Evolutionary conservation across 306 rosid species (phyloP), one percentile per base, ranked within the genome.

Genomic region (Cucumis cinereus): DNA sequence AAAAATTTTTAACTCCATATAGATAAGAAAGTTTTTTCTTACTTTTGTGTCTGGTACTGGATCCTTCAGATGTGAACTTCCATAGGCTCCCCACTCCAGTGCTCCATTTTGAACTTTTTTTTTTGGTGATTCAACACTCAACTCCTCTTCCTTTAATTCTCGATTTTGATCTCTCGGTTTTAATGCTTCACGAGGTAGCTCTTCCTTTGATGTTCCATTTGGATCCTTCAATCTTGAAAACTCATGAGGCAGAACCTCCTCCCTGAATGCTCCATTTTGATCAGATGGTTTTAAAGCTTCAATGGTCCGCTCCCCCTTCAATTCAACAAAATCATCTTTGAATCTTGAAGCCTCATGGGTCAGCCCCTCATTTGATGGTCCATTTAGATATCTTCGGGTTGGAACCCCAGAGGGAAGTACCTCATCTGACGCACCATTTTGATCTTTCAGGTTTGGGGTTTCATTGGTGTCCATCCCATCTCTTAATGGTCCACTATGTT

Each of bases 21-120:
- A 75, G 38, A 56, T 22, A 38, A 53, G 70, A 45, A 76, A 35
- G 77, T 78, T 72, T 83, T 73, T 74, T 61, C 90, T 83, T 78
- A 94, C 96, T 93, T 16, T 83, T 62, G 17, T 20, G 16, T 7
- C 28, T 26, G 19, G 26, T 45, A 8, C n/a, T 75, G 50, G 73
- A 76, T 76, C 20, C 33, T 74, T 24, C 50, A 55, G 66, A 54
- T 53, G 47, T 55, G 77, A 20, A 74, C 35, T 7, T 72, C 7
- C 76, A 17, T 28, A 52, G 30, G 52, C 49, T 36, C 17, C 9
- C 52, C 52, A 49, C 33, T 74, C 35, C 49, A 10, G 53, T 28
- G 62, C 77, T 30, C 47, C 61, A 73, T 50, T 73, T 47, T 49
- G 41, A 17, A 45, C 76, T 49, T 15, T 43, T n/a, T 17, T 59